Evolutionary conservation across 2,329 filamentous ascomycete genomes (phyloP).

Genomic region (Hortaea sp.): DNA sequence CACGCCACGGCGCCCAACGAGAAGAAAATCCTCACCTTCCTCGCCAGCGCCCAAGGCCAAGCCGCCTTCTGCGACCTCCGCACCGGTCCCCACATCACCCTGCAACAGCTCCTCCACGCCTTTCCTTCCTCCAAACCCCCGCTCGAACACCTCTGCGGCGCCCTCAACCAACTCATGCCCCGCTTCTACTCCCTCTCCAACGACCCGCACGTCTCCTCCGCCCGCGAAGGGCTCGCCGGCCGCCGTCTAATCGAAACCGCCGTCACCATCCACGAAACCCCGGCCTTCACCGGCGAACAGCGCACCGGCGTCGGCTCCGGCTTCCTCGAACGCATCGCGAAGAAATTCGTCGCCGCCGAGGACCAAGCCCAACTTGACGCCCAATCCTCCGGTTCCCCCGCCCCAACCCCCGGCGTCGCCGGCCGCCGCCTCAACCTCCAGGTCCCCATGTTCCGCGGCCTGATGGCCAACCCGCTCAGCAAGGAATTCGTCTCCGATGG

Average conservation of each 20-base stretch:
- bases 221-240: conserved; percentile 56
- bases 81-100: conserved; percentile 72
- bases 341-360: conserved; percentile 59
- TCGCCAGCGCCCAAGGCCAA: conserved; percentile 84
- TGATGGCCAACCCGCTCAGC: conserved; percentile 94
- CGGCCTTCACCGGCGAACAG: conserved; percentile 57
- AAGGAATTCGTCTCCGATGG: conserved; percentile 87
- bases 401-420: conserved; percentile 24
- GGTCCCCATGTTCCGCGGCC: conserved; percentile 93
- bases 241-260: conserved; percentile 87
- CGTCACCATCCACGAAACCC: conserved; percentile 85
- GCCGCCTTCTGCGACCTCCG: conserved; percentile 86
- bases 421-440: conserved; percentile 49
- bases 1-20: conserved; percentile 70
- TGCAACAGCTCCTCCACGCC: conserved; percentile 77
- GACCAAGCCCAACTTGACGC: conserved; percentile 42
- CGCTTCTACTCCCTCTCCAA: conserved; percentile 98
- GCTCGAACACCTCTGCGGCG: conserved; percentile 67
- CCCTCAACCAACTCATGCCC: conserved; percentile 83
- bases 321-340: conserved; percentile 80
- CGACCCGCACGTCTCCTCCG: conserved; percentile 74
- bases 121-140: conserved; percentile 90
- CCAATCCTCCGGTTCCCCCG: conserved; percentile 31
- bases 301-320: conserved; percentile 85
- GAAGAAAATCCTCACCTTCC: conserved; percentile 76